Evolutionary conservation across 768 basidiomycete genomes (phyloP), one percentile per base, ranked within the genome.

Genomic region (Sutorius australiensis): DNA sequence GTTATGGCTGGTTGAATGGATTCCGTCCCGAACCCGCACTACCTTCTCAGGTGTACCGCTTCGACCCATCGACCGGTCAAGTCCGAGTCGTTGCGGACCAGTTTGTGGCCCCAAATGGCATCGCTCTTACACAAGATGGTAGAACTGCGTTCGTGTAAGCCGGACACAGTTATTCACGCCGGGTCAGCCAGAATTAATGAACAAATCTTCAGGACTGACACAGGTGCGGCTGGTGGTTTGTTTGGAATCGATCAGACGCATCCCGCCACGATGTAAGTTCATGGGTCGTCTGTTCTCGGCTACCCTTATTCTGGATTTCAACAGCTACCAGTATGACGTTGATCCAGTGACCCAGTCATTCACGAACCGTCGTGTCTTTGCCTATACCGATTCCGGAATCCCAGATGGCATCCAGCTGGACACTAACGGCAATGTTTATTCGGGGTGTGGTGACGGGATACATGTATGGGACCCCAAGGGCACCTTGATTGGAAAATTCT

Each of bases 41-140:
- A 46, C 89, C 86, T 3, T 83, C 78, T 43, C 88, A 91, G 60
- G 87, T 91, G 5, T 93, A 94, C 65, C 78, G 86, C 12, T 82
- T 61, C n/a, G 82, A 89, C 62, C 81, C 85, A 9, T 73, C 75
- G 7, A 86, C 82, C 1, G 78, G 86, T 6, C 68, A 77, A 16
- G 80, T 92, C 1, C 80, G 80, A 3, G 84, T 86, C 8, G 85
- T 90, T 3, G 90, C 91, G 0, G 85, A 89, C 57, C 86, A 83
- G n/a, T 86, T 92, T 62, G 77, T 79, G 53, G 79, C 78, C 57
- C 79, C 78, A 39, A 92, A 92, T 61, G 91, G 89, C 2, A 79
- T 92, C 48, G 85, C 87, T 0, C 86, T 91, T 65, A 79, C 78
- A 14, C 69, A 73, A 1, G 81, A 86, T 57, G 86, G 87, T 8